Base-by-base conservation (phyloP, 768 basidiomycete species). In the Naganishia vishniacii region DNA sequence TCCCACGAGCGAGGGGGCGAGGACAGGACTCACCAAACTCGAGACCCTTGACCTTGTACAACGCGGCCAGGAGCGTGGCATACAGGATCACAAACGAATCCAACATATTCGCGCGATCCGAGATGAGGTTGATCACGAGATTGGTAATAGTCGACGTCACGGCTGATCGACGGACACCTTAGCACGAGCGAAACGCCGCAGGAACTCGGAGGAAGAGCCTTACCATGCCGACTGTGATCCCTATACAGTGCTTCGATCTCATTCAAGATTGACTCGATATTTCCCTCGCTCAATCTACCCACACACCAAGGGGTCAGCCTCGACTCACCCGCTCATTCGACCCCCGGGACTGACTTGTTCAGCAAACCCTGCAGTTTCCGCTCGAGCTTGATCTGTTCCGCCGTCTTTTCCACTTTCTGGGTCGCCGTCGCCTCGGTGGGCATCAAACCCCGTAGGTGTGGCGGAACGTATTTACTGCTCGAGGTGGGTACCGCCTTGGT, bases 51-150 rank as follows among this genome's bases (percentile, higher is more conserved):
- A 89, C 80, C 74, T 86, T 87, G 77, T 93, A 84, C 47, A 97
- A 77, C 61, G 85, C 84, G 2, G 88, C 85, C 31, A 94, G 83
- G 53, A 97, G 84, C 0, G 89, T 87, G 0, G 90, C 91, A 71
- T 94, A 85, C 1, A 95, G 81, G 12, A 89, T 85, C 45, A 95
- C 89, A 70, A 89, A 93, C 6, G 89, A 89, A 74, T 94, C 91
- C 44, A 95, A 81, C 3, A 89, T 81, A 28, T 86, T 85, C 0
- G 88, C 84, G 74, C 88, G 88, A 18, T 86, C 83, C 3, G 89
- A 84, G 60, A 93, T 88, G 45, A 87, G 85, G 61, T 86, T 82
- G 49, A 91, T 83, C 58, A 94, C 84, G 51, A 95, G 79, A 3
- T 79, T 82, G 6, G 90, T 89, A 47, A 93, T 73, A 6, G 84